phyloP scores from a whole-genome alignment of 2,329 filamentous ascomycete species.

The Alternaria brassicicola region DNA sequence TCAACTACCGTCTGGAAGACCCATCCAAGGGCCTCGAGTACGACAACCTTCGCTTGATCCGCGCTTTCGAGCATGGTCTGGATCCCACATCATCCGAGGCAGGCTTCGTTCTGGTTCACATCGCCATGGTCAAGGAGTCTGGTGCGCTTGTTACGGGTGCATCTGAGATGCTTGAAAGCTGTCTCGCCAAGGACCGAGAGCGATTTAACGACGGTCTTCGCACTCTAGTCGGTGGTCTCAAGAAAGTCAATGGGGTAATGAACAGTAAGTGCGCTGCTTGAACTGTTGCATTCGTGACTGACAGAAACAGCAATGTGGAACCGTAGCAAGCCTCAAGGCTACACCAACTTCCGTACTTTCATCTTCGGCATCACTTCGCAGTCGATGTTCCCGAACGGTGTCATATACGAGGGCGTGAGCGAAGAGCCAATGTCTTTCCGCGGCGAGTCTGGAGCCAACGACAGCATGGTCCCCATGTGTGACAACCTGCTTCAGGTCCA shows the following conservation, averaged over 20 bases:
- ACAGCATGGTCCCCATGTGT: constrained; percentile 89
- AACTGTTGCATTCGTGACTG: neutral
- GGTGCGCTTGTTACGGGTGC: constrained; percentile 76
- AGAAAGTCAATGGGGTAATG: constrained; percentile 78
- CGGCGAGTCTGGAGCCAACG: constrained; percentile 91
- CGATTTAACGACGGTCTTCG: constrained; percentile 63
- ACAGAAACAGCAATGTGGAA: constrained; percentile 75
- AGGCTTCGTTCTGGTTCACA: constrained; percentile 93
- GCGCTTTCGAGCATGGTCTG: constrained; percentile 88
- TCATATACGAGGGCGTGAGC: constrained; percentile 84
- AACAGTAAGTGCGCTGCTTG: constrained; percentile 60
- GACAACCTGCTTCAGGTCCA: constrained; percentile 85
- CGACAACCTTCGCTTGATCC: constrained; percentile 77
- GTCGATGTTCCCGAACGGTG: constrained; percentile 91
- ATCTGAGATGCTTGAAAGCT: constrained; percentile 67
- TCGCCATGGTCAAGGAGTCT: constrained; percentile 93
- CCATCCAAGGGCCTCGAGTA: constrained; percentile 61
- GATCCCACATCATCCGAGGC: constrained; percentile 88
- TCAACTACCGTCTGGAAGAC: constrained; percentile 67
- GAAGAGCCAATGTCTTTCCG: constrained; percentile 80
- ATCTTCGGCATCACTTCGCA: constrained; percentile 96
- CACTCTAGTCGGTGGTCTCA: constrained; percentile 65
- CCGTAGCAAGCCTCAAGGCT: constrained; percentile 81
- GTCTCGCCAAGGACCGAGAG: constrained; percentile 53
- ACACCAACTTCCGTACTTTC: constrained; percentile 91